These are phyloP conservation scores for Globisporangium orthogonon DNA, from an alignment of 352 stramenopile genomes.

Conservation along the genomic window DNA sequence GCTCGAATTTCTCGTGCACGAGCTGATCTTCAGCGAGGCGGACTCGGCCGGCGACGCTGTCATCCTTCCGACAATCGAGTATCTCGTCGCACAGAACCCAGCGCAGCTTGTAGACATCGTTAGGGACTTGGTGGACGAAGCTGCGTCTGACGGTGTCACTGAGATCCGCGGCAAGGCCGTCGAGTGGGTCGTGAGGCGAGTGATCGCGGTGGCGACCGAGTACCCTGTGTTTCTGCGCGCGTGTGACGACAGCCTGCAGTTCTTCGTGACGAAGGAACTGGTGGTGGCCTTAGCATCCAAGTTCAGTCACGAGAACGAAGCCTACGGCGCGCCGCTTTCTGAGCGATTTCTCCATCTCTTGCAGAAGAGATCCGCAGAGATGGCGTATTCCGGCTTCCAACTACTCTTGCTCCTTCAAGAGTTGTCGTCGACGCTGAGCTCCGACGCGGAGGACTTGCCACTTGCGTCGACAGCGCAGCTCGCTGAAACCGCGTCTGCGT, in stretches of 20 bases:
- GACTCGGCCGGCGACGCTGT: conserved; percentile 4
- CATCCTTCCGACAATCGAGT: conserved; percentile 34
- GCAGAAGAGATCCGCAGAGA: conserved; percentile 24
- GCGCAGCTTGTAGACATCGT: conserved; percentile 48
- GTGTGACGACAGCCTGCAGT: conserved; percentile 59
- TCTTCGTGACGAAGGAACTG: conserved; percentile 47
- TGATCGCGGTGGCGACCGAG: conserved; percentile 28
- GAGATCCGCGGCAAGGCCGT: conserved; percentile 3
- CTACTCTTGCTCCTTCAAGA: conserved; percentile 38
- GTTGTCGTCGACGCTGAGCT: conserved; percentile 6
- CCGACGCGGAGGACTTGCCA: neutral
- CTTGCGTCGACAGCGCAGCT: conserved; percentile 4
- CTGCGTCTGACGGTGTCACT: neutral
- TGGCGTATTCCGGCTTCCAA: conserved; percentile 38
- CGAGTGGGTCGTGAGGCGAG: conserved; percentile 11
- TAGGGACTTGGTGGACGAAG: conserved; percentile 28
- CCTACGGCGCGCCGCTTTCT: conserved; percentile 3
- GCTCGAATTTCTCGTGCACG: conserved; percentile 39
- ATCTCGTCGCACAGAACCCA: conserved; percentile 26
- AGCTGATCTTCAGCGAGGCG: conserved; percentile 16
- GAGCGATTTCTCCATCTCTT: conserved; percentile 23
- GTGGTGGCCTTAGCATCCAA: conserved; percentile 24
- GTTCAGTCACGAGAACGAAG: conserved; percentile 5
- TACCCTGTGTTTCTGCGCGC: conserved; percentile 28
- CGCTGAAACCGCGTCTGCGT: conserved; percentile 19